Percentiles rank a stretch among this genome's conserved stretches.
These are phyloP conservation scores for Adansonia digitata DNA, from an alignment of 345 rosid genomes.

Conservation along the genomic window DNA sequence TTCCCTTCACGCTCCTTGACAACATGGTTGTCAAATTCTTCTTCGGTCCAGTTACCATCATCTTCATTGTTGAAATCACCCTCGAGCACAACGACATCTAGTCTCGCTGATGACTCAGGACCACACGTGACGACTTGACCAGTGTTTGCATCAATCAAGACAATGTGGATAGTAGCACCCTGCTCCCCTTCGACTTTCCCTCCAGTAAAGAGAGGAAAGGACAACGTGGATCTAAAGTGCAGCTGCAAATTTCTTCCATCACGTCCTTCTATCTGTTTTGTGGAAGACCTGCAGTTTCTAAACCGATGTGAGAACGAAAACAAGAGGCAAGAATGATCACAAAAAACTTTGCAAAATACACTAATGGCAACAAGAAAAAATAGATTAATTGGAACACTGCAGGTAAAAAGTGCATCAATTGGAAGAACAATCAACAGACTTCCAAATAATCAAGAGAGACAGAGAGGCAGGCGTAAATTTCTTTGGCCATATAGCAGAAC, in stretches of 20 bases:
- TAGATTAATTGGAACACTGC: too few relatives aligned
- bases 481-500: too few relatives aligned
- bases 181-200: not conserved
- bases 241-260: conserved; percentile 74
- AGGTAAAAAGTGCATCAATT: not conserved
- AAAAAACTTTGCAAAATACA: too few relatives aligned
- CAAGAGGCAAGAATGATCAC: too few relatives aligned
- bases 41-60: not conserved
- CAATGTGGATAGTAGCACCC: not conserved
- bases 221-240: conserved; percentile 18
- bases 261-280: conserved; percentile 86
- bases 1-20: not conserved
- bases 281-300: conserved; percentile 84
- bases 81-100: conserved; percentile 1
- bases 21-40: not conserved
- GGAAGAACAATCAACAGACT: too few relatives aligned
- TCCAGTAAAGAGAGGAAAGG: not conserved
- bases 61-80: not conserved
- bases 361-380: too few relatives aligned
- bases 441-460: too few relatives aligned
- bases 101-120: not conserved
- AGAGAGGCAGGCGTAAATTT: too few relatives aligned
- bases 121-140: not conserved
- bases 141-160: not conserved
- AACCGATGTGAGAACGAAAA: too few relatives aligned